Conservation (phyloP, 805 yeast species). For the Metschnikowia cerradonensis region DNA sequence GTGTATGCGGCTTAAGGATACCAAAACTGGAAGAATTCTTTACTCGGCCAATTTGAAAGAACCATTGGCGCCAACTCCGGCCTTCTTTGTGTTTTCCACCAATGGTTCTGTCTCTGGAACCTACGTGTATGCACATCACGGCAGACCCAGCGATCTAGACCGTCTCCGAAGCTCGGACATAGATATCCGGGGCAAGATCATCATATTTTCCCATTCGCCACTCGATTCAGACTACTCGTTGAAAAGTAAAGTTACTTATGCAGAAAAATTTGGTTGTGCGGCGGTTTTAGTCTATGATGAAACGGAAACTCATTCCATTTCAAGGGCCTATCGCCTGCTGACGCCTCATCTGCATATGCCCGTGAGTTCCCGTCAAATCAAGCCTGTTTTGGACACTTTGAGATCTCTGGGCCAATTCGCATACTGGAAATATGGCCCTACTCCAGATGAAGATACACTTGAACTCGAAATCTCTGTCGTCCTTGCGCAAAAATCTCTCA, state of each 20-base stretch:
- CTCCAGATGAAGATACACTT: conserved; percentile 5
- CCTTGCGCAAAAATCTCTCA: neutral
- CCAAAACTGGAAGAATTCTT: conserved; percentile 18
- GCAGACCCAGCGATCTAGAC: conserved; percentile 26
- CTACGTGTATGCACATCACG: conserved; percentile 31
- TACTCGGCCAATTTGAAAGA: conserved; percentile 27
- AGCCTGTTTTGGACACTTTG: conserved; percentile 16
- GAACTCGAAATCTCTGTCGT: conserved; percentile 7
- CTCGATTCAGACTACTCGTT: conserved; percentile 4
- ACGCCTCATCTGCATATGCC: conserved; percentile 12
- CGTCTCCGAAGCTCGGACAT: conserved; percentile 19
- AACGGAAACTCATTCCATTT: conserved; percentile 8
- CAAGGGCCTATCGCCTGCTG: conserved; percentile 7
- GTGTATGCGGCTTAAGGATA: conserved; percentile 23
- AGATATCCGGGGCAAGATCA: conserved; percentile 23
- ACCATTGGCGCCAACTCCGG: conserved; percentile 26
- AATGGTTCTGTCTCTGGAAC: conserved; percentile 23
- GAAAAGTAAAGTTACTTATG: conserved; percentile 12
- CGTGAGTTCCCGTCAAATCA: conserved; percentile 10
- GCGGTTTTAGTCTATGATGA: conserved; percentile 16
- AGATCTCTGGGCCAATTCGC: conserved; percentile 6
- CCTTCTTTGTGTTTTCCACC: conserved; percentile 26
- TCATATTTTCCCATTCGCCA: conserved; percentile 21
- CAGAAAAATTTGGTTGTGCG: conserved; percentile 12
- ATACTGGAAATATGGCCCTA: conserved; percentile 13